These are phyloP conservation scores for Cerrena zonata DNA, from an alignment of 1,284 basidiomycete genomes.

Conservation along the genomic window DNA sequence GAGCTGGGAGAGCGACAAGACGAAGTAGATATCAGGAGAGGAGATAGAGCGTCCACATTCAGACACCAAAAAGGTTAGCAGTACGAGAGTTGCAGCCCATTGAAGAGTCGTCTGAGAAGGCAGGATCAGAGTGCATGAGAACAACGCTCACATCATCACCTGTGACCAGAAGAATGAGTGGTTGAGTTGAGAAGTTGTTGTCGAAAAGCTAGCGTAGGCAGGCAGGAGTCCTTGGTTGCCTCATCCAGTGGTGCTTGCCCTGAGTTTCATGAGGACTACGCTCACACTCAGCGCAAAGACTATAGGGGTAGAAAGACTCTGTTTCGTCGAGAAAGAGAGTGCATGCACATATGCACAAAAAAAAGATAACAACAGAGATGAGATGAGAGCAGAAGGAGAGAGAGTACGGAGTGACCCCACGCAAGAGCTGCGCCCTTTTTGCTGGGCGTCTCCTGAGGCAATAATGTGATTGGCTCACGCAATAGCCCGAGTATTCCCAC, in stretches of 20 bases:
- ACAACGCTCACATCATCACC: constrained; percentile 15
- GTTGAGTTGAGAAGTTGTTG: no score
- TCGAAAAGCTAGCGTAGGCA: no score
- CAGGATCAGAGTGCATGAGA: constrained; percentile 12
- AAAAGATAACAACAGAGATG: neutral
- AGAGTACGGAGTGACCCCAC: neutral
- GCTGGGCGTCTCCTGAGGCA: constrained; percentile 12
- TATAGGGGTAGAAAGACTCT: neutral
- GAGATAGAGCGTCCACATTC: no score
- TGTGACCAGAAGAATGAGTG: no score
- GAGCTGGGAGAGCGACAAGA: neutral
- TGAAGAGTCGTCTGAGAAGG: neutral
- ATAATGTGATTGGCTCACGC: constrained; percentile 14
- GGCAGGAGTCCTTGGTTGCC: no score
- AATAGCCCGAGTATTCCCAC: no score
- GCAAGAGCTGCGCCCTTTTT: neutral
- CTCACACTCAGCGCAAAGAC: constrained; percentile 21
- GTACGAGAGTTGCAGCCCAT: no score
- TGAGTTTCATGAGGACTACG: constrained; percentile 27
- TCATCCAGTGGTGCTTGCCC: no score
- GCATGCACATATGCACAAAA: neutral
- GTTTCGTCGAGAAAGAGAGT: neutral
- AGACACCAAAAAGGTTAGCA: no score
- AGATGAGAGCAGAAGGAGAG: neutral
- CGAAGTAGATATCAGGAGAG: neutral